Evolutionary conservation across 192 early-diverging fungal species (phyloP), one percentile per base, ranked within the genome.

Genomic region (Coemansia sp.): DNA sequence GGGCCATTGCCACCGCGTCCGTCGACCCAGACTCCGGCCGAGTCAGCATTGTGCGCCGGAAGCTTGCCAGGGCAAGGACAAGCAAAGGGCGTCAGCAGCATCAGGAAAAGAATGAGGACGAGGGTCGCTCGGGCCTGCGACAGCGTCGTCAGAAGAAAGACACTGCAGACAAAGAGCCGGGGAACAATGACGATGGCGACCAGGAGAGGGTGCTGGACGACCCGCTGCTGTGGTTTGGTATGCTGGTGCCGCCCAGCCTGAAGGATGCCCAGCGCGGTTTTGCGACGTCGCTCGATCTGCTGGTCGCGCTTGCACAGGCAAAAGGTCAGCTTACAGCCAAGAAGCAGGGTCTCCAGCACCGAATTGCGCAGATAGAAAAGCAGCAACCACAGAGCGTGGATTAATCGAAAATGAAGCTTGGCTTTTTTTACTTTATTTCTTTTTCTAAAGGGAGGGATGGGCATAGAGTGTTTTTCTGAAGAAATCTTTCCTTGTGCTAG

Each of bases 221-320:
- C 57, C 79, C 79, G 70, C 64, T 81, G 28, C 61, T 72, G 56
- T 81, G 79, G 79, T 81, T 81, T 45, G 79, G 79, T 42, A 69
- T 76, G 73, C 60, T 81, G n/a, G 73, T 73, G n/a, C 79, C 79
- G 56, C 79, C 79, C 2, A 32, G 63, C 22, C 73, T 81, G 30
- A 75, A 67, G 33, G 61, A 72, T 28, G 73, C 79, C 4, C 79
- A 81, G 64, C 40, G 66, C 16, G 73, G 70, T n/a, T 81, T 81
- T 64, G 61, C 30, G 4, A 33, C 32, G 0, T 55, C 70, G n/a
- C 67, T 81, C 33, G 73, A 70, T 20, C 20, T 59, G 51, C 38
- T 81, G 30, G 57, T 69, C 48, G 45, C 20, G 38, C 64, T 81
- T 34, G 79, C 73, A 0, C 73, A 76, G 57, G 63, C 76, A n/a